phyloP scores from a whole-genome alignment of 768 basidiomycete genomes.

The Russula dissimulans region DNA sequence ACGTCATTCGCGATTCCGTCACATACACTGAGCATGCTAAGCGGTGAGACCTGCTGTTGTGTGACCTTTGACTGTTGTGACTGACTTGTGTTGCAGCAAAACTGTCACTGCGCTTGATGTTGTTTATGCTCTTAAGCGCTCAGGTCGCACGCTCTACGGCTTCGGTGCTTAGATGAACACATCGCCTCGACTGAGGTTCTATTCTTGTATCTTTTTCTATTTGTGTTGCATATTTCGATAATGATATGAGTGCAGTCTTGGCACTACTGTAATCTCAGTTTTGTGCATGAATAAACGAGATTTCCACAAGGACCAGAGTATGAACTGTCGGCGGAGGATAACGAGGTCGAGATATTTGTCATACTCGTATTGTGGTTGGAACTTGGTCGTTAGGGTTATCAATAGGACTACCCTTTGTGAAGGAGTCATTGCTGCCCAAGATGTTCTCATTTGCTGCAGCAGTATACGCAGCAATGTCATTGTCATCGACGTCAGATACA shows the following conservation, averaged over 20 bases:
- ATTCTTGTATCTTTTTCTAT: not conserved
- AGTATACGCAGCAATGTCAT: too few species aligned
- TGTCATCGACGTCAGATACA: too few species aligned
- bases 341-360: too few species aligned
- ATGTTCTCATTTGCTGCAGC: too few species aligned
- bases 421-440: too few species aligned
- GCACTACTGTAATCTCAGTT: not conserved
- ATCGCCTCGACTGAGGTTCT: not conserved
- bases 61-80: not conserved
- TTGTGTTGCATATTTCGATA: slow-evolving; percentile 7
- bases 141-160: slow-evolving; percentile 47
- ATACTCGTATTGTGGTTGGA: too few species aligned
- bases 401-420: too few species aligned
- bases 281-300: not conserved
- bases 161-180: slow-evolving; percentile 33
- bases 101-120: slow-evolving; percentile 43
- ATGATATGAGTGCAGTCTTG: not conserved
- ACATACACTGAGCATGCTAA: slow-evolving; percentile 68
- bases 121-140: slow-evolving; percentile 40
- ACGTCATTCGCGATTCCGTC: slow-evolving; percentile 62
- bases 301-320: not conserved
- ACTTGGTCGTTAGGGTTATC: too few species aligned
- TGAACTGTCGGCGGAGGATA: not conserved
- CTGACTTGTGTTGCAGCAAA: slow-evolving; percentile 49
- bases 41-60: slow-evolving; percentile 27